Evolutionary conservation across 177 flowering plant genomes (phyloP).

Genomic region (Vitis hybrid): DNA sequence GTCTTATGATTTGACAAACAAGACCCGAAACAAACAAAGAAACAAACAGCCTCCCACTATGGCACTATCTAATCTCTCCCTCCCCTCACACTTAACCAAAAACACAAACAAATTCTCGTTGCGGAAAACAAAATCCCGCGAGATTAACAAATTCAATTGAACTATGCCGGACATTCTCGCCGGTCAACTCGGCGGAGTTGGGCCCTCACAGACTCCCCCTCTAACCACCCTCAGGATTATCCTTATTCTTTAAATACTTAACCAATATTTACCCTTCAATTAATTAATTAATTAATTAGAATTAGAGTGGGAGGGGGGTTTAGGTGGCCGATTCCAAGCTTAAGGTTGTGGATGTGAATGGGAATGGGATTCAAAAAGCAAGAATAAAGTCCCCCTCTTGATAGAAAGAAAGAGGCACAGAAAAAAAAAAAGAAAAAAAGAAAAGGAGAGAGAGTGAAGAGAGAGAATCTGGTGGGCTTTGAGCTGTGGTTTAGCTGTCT

Average conservation of each 20-base stretch:
- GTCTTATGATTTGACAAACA: slow-evolving; percentile 11
- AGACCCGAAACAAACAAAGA: background rate
- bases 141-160: no score
- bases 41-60: no score
- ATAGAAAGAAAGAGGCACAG: slow-evolving; percentile 8
- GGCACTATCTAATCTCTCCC: no score
- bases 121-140: no score
- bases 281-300: background rate
- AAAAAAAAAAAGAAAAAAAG: slow-evolving; percentile 1
- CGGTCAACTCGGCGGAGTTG: no score
- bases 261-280: background rate
- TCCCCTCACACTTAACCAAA: background rate
- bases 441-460: slow-evolving; percentile 10
- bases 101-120: no score
- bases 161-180: no score
- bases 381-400: slow-evolving; percentile 12
- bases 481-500: slow-evolving; percentile 93
- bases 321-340: slow-evolving; percentile 7
- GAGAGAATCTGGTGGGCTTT: slow-evolving; percentile 58
- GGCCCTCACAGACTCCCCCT: no score
- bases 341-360: slow-evolving; percentile 5
- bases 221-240: background rate
- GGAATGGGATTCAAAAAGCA: slow-evolving; percentile 21
- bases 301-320: background rate
- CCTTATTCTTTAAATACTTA: background rate